These are phyloP conservation scores for Lecanicillium sp. DNA, from an alignment of 2,329 filamentous ascomycete genomes.

Conservation along the genomic window DNA sequence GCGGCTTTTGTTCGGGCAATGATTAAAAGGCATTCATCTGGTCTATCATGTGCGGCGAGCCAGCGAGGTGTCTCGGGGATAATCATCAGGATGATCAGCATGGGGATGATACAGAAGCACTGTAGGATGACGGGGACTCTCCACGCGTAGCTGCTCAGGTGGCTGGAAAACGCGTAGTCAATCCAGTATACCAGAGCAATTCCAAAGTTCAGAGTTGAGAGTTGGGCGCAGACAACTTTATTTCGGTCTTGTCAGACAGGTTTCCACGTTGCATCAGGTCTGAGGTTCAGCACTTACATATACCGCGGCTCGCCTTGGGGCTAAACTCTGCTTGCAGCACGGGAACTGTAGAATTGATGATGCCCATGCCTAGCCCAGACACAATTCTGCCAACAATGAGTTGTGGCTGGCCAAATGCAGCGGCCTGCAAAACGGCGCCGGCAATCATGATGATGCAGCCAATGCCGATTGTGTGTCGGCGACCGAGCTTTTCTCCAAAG, in stretches of 20 bases:
- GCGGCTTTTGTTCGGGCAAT: constrained; percentile 27
- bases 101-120: constrained; percentile 29
- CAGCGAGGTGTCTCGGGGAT: constrained; percentile 37
- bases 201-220: constrained; percentile 39
- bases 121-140: constrained; percentile 33
- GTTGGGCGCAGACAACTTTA: constrained; percentile 35
- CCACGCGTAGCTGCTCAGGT: constrained; percentile 26
- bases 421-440: constrained; percentile 36
- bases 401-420: constrained; percentile 32
- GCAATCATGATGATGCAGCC: constrained; percentile 36
- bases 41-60: constrained; percentile 29
- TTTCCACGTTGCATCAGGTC: neutral
- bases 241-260: neutral
- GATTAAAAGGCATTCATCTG: constrained; percentile 27
- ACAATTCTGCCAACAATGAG: constrained; percentile 38
- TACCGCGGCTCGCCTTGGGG: constrained; percentile 28
- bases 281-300: constrained; percentile 17
- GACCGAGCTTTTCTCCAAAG: constrained; percentile 35
- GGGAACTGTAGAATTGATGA: constrained; percentile 36
- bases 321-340: constrained; percentile 36
- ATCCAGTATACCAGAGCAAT: constrained; percentile 39
- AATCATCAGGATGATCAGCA: constrained; percentile 27
- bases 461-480: constrained; percentile 31
- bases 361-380: constrained; percentile 38
- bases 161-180: constrained; percentile 31